A percentile compares a stretch with the other conserved stretches of the same genome.
Evolutionary conservation across 2,329 filamentous ascomycete genomes (phyloP).

Genomic region (Epichloe gansuensis): DNA sequence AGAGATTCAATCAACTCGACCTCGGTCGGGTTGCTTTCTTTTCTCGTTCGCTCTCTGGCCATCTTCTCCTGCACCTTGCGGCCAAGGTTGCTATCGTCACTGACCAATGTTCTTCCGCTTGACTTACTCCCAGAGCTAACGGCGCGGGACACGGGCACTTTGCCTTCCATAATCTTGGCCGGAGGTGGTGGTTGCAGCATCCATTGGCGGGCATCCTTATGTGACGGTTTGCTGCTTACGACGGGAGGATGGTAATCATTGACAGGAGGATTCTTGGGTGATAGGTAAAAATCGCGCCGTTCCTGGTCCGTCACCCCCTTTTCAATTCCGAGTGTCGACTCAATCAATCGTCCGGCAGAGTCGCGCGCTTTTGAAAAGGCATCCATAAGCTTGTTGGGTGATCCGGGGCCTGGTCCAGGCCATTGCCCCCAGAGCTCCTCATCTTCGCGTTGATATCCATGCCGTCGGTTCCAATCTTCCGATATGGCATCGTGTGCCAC

Average conservation of each 20-base stretch:
- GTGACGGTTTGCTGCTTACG: slow-evolving; percentile 59
- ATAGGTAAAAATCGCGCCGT: slow-evolving; percentile 48
- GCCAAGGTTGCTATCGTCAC: slow-evolving; percentile 29
- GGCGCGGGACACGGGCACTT: slow-evolving; percentile 54
- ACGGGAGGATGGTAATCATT: slow-evolving; percentile 81
- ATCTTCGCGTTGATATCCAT: slow-evolving; percentile 74
- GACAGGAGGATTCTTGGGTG: slow-evolving; percentile 55
- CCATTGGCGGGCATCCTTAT: slow-evolving; percentile 64
- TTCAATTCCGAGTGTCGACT: slow-evolving; percentile 39
- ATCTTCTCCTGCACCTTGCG: slow-evolving; percentile 32
- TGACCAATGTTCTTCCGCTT: slow-evolving; percentile 30
- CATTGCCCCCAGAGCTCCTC: slow-evolving; percentile 67
- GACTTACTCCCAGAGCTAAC: slow-evolving; percentile 42
- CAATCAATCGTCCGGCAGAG: slow-evolving; percentile 41
- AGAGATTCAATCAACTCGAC: slow-evolving; percentile 31
- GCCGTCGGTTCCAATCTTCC: slow-evolving; percentile 55
- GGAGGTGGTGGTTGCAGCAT: slow-evolving; percentile 89
- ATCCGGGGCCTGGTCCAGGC: slow-evolving; percentile 22
- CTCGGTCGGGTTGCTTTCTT: slow-evolving; percentile 28
- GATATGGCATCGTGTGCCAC: slow-evolving; percentile 27
- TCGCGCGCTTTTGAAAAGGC: slow-evolving; percentile 45
- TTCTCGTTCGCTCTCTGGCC: slow-evolving; percentile 32
- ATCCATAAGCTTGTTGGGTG: slow-evolving; percentile 43
- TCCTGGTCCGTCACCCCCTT: slow-evolving; percentile 38
- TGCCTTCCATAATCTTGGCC: slow-evolving; percentile 83